Conservation (phyloP, 495 filamentous ascomycete species). For the Penicillium turbatum region DNA sequence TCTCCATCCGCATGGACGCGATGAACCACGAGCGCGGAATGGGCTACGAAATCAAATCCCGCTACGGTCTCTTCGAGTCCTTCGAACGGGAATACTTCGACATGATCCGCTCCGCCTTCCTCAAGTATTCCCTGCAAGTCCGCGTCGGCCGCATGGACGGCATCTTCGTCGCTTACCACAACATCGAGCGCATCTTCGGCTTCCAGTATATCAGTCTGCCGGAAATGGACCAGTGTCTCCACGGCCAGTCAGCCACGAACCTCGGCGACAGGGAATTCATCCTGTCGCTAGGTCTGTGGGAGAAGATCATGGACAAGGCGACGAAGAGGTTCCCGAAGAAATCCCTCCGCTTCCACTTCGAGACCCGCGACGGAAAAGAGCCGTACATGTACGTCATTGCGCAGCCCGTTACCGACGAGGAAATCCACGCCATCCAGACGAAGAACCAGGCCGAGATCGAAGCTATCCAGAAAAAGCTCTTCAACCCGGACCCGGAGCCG, state of each 20-base stretch:
- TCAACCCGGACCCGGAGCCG: constrained; percentile 22
- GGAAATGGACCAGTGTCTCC: constrained; percentile 84
- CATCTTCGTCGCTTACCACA: constrained; percentile 98
- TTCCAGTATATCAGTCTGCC: constrained; percentile 87
- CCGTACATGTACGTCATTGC: constrained; percentile 87
- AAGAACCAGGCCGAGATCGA: constrained; percentile 56
- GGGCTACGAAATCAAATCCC: constrained; percentile 80
- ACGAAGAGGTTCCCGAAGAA: constrained; percentile 63
- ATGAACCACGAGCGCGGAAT: constrained; percentile 65
- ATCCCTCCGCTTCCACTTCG: constrained; percentile 82
- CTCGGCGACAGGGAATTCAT: constrained; percentile 89
- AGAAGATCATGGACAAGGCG: constrained; percentile 69
- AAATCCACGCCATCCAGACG: constrained; percentile 70
- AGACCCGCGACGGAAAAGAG: constrained; percentile 57
- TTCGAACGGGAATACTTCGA: constrained; percentile 96
- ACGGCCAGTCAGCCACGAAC: constrained; percentile 59
- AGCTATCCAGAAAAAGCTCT: constrained; percentile 61
- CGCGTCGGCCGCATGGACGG: constrained; percentile 97
- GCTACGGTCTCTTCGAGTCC: constrained; percentile 74
- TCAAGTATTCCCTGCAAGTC: constrained; percentile 96
- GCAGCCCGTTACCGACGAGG: constrained; percentile 69
- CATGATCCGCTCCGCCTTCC: constrained; percentile 90
- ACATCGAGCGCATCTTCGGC: constrained; percentile 90
- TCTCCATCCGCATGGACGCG: constrained; percentile 83
- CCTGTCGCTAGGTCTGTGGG: constrained; percentile 70